A percentile compares a stretch with the other conserved stretches of the same genome.
Evolutionary conservation across 1,284 basidiomycete genomes (phyloP).

Genomic region (Lentinula novae-zelandiae): DNA sequence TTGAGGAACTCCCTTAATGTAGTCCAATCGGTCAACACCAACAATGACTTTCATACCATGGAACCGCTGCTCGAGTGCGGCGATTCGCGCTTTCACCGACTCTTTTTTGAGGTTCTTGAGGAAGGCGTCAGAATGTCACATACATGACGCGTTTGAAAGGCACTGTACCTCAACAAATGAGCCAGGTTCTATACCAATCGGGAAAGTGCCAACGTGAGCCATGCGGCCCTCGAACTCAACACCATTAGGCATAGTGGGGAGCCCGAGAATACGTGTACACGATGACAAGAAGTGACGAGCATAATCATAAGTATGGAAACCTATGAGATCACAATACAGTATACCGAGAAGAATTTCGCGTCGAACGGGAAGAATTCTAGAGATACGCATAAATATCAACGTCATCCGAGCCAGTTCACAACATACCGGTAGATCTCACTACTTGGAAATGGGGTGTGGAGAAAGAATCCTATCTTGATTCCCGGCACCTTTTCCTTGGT

Average conservation of each 20-base stretch:
- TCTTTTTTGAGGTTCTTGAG: conserved; percentile 73
- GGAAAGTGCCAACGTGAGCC: conserved; percentile 97
- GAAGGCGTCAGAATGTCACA: conserved; percentile 3
- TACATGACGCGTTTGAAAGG: background rate
- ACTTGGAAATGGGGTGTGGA: conserved; percentile 98
- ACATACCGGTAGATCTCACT: conserved; percentile 95
- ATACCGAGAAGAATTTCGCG: conserved; percentile 95
- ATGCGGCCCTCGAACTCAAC: conserved; percentile 94
- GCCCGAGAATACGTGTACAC: conserved; percentile 92
- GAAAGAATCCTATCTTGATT: conserved; percentile 96
- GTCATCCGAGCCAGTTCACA: conserved; percentile 7
- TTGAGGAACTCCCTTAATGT: conserved; percentile 99
- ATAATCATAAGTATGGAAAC: conserved; percentile 99
- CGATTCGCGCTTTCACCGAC: conserved; percentile 76
- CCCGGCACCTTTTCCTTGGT: conserved; percentile 43
- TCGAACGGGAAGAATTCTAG: conserved; percentile 91
- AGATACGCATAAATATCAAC: conserved; percentile 2
- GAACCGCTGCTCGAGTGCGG: conserved; percentile 85
- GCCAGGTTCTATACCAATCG: conserved; percentile 94
- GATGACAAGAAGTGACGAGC: conserved; percentile 98
- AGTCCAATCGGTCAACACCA: conserved; percentile 96
- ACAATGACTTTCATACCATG: conserved; percentile 97
- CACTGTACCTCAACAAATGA: conserved; percentile 79
- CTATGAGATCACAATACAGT: conserved; percentile 94
- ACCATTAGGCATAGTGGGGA: conserved; percentile 98